phyloP scores from a whole-genome alignment of 108 stramenopile species.

The Seminavis robusta region DNA sequence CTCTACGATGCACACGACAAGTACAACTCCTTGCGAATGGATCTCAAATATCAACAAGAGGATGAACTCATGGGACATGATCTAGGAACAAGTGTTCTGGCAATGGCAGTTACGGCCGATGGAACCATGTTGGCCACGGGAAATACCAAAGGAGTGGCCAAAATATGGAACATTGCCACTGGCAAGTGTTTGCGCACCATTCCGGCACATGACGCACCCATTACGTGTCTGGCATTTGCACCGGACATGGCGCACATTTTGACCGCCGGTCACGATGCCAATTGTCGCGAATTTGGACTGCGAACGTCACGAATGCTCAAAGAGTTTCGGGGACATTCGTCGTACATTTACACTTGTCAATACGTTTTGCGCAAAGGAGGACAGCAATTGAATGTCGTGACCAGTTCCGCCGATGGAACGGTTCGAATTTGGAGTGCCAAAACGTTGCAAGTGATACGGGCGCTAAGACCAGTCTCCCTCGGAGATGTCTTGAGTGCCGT shows the following conservation, averaged over 20 bases:
- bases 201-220: constrained; percentile 54
- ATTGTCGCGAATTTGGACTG: constrained; percentile 73
- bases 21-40: constrained; percentile 49
- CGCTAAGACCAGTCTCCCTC: constrained; percentile 39
- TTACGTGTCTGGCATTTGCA: constrained; percentile 58
- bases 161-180: constrained; percentile 76
- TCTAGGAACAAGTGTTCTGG: constrained; percentile 42
- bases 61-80: constrained; percentile 90
- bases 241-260: constrained; percentile 64
- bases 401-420: constrained; percentile 89
- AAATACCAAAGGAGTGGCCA: constrained; percentile 62
- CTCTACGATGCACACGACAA: constrained; percentile 76
- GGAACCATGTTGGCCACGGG: constrained; percentile 83
- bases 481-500: constrained; percentile 3
- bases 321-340: constrained; percentile 86
- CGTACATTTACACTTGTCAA: constrained; percentile 73
- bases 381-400: constrained; percentile 53
- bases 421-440: constrained; percentile 87
- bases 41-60: constrained; percentile 70
- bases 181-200: constrained; percentile 79
- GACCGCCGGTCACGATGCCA: constrained; percentile 65
- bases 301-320: constrained; percentile 70
- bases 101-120: constrained; percentile 80
- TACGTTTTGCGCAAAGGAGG: constrained; percentile 39
- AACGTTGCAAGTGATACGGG: constrained; percentile 56